Percentiles rank a stretch among this genome's conserved stretches.
phyloP scores from a whole-genome alignment of 257 asterid genomes.

The Linderniella brevidens region DNA sequence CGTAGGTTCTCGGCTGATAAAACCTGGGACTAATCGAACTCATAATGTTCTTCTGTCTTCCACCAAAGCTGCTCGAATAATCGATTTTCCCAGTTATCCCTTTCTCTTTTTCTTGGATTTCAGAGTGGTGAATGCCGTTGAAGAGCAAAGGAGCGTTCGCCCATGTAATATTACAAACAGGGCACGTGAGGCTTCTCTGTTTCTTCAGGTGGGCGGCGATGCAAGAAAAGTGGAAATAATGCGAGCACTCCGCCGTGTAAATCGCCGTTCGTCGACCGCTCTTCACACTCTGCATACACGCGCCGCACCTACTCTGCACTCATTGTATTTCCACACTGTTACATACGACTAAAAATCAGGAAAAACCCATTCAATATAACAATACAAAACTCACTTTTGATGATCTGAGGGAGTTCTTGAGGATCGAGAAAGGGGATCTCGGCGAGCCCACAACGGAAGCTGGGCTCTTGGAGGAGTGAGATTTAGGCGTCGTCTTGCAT shows the following conservation, averaged over 20 bases:
- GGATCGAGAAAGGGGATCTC: constrained; percentile 81
- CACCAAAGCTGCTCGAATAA: no score
- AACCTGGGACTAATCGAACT: constrained; percentile 10
- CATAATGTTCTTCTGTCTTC: constrained; percentile 11
- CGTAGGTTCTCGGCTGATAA: constrained; percentile 16
- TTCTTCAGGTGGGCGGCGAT: constrained; percentile 41
- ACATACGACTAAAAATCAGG: no score
- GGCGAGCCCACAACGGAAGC: constrained; percentile 50
- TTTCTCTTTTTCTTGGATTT: constrained; percentile 6
- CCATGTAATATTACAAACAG: constrained; percentile 68
- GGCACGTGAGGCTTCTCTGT: constrained; percentile 43
- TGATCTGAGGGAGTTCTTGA: constrained; percentile 65
- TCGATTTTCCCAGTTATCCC: constrained; percentile 1
- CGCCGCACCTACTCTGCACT: constrained; percentile 69
- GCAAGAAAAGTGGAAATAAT: constrained; percentile 77
- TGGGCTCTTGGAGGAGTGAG: constrained; percentile 17
- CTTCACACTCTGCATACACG: constrained; percentile 69
- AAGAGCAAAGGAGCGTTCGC: constrained; percentile 52
- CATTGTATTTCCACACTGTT: no score
- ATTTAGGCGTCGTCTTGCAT: constrained; percentile 37
- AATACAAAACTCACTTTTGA: constrained; percentile 35
- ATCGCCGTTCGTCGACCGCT: constrained; percentile 69
- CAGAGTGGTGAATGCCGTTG: constrained; percentile 23
- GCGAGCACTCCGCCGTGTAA: constrained; percentile 87
- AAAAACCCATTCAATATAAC: no score